phyloP scores from a whole-genome alignment of 805 yeast species.

The Suhomyces sp. region DNA sequence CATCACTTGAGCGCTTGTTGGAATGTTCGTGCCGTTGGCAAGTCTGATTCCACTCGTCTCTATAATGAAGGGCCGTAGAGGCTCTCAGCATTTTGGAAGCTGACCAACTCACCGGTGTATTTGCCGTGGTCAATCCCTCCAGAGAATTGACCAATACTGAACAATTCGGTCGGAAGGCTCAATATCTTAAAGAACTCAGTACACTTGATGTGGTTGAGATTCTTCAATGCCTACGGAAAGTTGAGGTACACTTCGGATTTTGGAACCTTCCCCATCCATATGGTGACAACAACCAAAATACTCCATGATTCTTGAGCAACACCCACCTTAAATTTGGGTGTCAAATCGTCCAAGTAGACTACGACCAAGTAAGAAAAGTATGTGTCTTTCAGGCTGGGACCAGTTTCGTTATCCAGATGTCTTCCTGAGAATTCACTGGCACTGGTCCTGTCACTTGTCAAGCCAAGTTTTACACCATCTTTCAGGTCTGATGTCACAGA shows the following conservation, averaged over 20 bases:
- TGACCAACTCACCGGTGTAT: conserved; percentile 45
- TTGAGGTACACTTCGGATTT: conserved; percentile 28
- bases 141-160: conserved; percentile 50
- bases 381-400: no score
- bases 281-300: background rate
- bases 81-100: background rate
- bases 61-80: rapidly evolving
- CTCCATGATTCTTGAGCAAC: no score
- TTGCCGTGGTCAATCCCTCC: conserved; percentile 71
- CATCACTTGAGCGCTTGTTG: no score
- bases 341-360: no score
- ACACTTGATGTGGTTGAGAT: conserved; percentile 53
- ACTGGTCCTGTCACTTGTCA: background rate
- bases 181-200: conserved; percentile 59
- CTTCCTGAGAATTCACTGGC: background rate
- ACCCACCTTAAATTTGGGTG: no score
- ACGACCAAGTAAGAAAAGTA: no score
- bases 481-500: background rate
- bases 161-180: conserved; percentile 36
- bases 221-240: conserved; percentile 59
- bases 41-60: background rate
- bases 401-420: background rate
- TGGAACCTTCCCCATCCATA: background rate
- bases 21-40: background rate
- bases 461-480: background rate